Evolutionary conservation across 1,284 basidiomycete species (phyloP), one percentile per base, ranked within the genome.

Genomic region (Trametes hirsuta): DNA sequence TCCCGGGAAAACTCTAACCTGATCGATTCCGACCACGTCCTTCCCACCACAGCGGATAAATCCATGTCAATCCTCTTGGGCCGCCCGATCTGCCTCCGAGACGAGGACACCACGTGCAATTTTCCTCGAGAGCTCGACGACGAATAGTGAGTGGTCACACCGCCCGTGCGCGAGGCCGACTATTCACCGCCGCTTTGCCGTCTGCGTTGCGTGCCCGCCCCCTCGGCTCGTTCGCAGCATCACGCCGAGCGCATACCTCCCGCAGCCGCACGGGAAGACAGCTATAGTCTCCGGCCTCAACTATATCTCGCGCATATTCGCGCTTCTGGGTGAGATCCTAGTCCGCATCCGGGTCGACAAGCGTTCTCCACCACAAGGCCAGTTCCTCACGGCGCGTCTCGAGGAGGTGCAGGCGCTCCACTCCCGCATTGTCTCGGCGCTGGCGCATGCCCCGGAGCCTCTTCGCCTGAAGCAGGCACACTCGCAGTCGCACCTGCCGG

Each of bases 121-220:
- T 92, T 93, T 76, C 91, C 91, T 36, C 90, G 88, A 74, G 90
- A 93, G 75, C 77, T 93, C 57, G 90, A 93, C 74, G 90, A 93
- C 72, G 90, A 93, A 77, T 93, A 91, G 90, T 92, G 74, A 69
- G 90, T 85, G 52, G 49, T 52, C 60, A 55, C 50, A 42, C 49
- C 55, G 58, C 42, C 56, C 62, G 54, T 58, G 53, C 54, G 55
- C 64, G 46, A 51, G 49, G 59, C 71, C 75, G 72, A 76, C 55
- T 61, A 72, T 77, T 73, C 69, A 70, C 73, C 77, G 67, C 66
- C 66, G 53, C 62, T 72, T 68, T 71, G 61, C 70, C 69, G 69
- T 60, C 51, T 54, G 53, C 58, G 53, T 58, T 37, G 55, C 47
- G 25, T 46, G 55, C 47, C 59, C 47, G 49, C 63, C 55, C 64